phyloP scores from a whole-genome alignment of 495 filamentous ascomycete genomes.

The Hypoxylon intermedium region DNA sequence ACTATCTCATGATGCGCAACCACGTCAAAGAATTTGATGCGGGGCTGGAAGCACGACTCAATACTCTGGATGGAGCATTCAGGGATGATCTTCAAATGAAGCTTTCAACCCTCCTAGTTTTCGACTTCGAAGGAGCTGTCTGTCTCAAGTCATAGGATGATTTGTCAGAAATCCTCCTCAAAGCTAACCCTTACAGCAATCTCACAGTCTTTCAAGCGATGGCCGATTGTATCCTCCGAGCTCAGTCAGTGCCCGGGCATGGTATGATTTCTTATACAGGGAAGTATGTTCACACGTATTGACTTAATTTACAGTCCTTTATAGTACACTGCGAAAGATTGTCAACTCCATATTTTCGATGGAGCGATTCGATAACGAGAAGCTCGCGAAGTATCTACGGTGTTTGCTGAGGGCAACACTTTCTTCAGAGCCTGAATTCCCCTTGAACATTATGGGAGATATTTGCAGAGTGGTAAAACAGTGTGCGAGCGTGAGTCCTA shows the following conservation, averaged over 20 bases:
- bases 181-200: conserved; percentile 49
- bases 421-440: conserved; percentile 48
- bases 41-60: conserved; percentile 45
- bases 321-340: conserved; percentile 63
- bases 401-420: conserved; percentile 73
- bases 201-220: conserved; percentile 55
- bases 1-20: conserved; percentile 65
- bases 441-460: conserved; percentile 65
- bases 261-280: conserved; percentile 40
- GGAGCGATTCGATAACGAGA: conserved; percentile 57
- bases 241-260: conserved; percentile 56
- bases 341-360: conserved; percentile 67
- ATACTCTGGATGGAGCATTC: conserved; percentile 51
- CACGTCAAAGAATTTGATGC: conserved; percentile 63
- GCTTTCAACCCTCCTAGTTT: conserved; percentile 67
- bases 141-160: conserved; percentile 71
- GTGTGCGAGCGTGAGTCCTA: conserved; percentile 46
- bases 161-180: conserved; percentile 67
- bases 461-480: conserved; percentile 58
- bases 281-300: neutral
- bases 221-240: conserved; percentile 67
- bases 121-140: conserved; percentile 78
- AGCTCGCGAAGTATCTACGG: conserved; percentile 73
- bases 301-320: conserved; percentile 46
- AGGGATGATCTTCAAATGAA: conserved; percentile 64